phyloP scores from a whole-genome alignment of 768 basidiomycete genomes.

The Wakefieldia striispora region DNA sequence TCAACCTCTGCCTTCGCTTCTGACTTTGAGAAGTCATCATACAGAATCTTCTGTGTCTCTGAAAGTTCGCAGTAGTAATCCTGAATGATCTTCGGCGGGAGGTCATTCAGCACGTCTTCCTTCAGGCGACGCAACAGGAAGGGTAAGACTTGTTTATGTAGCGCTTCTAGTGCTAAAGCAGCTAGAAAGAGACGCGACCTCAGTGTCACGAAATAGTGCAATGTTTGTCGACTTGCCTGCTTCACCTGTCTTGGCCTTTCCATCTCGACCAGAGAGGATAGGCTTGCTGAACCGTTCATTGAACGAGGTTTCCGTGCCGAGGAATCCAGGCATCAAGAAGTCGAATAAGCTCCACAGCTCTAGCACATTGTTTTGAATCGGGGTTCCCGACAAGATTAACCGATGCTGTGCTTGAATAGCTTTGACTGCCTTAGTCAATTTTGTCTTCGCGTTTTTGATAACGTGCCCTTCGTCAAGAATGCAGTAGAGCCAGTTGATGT shows the following conservation, averaged over 20 bases:
- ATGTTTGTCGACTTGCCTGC: constrained; percentile 61
- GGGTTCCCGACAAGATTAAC: constrained; percentile 93
- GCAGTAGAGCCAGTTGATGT: constrained; percentile 89
- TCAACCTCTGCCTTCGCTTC: constrained; percentile 64
- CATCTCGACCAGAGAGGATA: constrained; percentile 91
- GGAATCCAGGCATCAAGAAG: constrained; percentile 98
- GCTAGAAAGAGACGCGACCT: constrained; percentile 47
- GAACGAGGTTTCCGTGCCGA: constrained; percentile 93
- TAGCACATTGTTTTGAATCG: constrained; percentile 98
- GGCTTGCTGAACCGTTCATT: constrained; percentile 96
- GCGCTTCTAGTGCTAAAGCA: constrained; percentile 87
- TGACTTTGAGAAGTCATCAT: constrained; percentile 90
- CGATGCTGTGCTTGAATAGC: constrained; percentile 87
- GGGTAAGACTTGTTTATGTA: constrained; percentile 99
- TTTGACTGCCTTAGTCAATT: constrained; percentile 96
- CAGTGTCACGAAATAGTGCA: not conserved
- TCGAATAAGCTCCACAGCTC: constrained; percentile 99
- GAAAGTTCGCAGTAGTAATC: constrained; percentile 99
- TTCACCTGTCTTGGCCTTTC: constrained; percentile 92
- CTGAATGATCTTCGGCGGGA: constrained; percentile 99
- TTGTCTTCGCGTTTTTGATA: constrained; percentile 98
- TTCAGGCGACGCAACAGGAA: constrained; percentile 95
- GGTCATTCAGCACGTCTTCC: constrained; percentile 92
- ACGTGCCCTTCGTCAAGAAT: constrained; percentile 98
- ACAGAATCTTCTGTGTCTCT: constrained; percentile 88